Conservation (phyloP, 1,284 basidiomycete genomes). For the Apiotrichum gamsii region DNA sequence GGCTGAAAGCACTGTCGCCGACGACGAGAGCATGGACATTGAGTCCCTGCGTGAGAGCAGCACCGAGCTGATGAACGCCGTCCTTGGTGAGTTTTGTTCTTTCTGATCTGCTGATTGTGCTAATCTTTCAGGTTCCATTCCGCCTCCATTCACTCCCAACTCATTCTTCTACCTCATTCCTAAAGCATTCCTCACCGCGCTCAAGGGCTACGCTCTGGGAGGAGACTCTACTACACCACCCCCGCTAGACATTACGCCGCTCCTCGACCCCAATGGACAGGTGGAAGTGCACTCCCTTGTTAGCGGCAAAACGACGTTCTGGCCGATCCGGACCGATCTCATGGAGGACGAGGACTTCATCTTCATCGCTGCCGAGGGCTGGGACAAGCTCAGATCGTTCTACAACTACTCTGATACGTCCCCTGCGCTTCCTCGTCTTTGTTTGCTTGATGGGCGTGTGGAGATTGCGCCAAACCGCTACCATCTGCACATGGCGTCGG, state of each 20-base stretch:
- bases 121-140: slow-evolving; percentile 26
- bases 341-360: slow-evolving; percentile 69
- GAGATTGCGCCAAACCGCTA: slow-evolving; percentile 73
- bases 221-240: slow-evolving; percentile 10
- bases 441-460: slow-evolving; percentile 52
- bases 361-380: slow-evolving; percentile 66
- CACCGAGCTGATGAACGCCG: slow-evolving; percentile 4
- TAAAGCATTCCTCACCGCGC: slow-evolving; percentile 21
- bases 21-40: too few relatives aligned
- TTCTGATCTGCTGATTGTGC: too few relatives aligned
- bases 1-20: too few relatives aligned
- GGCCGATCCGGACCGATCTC: slow-evolving; percentile 45
- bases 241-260: slow-evolving; percentile 18
- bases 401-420: slow-evolving; percentile 5
- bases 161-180: slow-evolving; percentile 39
- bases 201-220: slow-evolving; percentile 30
- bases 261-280: slow-evolving; percentile 20
- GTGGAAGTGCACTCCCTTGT: slow-evolving; percentile 24
- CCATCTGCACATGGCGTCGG: slow-evolving; percentile 52
- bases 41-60: too few relatives aligned
- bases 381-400: slow-evolving; percentile 57
- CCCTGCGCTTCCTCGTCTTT: slow-evolving; percentile 51
- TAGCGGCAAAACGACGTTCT: slow-evolving; percentile 9
- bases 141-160: slow-evolving; percentile 30
- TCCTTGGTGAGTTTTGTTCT: slow-evolving; percentile 10